Evolutionary conservation across 805 yeast genomes (phyloP).

Genomic region (Yamadazyma philogaea): DNA sequence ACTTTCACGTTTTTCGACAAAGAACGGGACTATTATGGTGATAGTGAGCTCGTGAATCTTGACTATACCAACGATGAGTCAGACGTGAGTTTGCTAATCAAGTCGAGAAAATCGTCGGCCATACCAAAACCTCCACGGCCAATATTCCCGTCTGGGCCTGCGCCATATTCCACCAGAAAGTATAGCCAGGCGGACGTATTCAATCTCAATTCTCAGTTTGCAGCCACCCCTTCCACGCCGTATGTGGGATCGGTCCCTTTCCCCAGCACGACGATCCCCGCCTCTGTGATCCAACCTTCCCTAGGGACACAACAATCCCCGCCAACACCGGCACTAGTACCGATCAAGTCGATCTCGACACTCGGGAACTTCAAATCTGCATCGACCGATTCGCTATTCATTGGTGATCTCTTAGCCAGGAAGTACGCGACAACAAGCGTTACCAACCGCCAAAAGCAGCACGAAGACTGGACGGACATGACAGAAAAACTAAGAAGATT

Average conservation of each 20-base stretch:
- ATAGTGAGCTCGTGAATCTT: constrained; percentile 25
- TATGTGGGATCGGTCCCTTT: neutral
- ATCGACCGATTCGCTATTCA: constrained; percentile 37
- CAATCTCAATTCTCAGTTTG: constrained; percentile 13
- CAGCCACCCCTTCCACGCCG: constrained; percentile 1
- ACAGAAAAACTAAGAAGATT: constrained; percentile 18
- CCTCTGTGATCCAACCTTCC: neutral
- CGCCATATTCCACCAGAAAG: constrained; percentile 8
- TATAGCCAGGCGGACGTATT: constrained; percentile 17
- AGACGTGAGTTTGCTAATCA: constrained; percentile 25
- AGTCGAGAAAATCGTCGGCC: constrained; percentile 26
- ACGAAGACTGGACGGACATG: constrained; percentile 14
- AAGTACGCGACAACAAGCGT: constrained; percentile 20
- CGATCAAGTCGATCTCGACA: constrained; percentile 32
- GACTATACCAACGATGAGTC: constrained; percentile 20
- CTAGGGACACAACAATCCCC: constrained; percentile 2
- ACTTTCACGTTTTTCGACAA: constrained; percentile 34
- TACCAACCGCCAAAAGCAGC: constrained; percentile 3
- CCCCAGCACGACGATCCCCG: neutral
- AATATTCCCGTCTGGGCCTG: constrained; percentile 9
- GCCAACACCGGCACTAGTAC: constrained; percentile 17
- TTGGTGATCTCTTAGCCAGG: constrained; percentile 31
- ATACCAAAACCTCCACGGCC: neutral
- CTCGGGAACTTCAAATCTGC: constrained; percentile 35
- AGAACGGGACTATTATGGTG: constrained; percentile 28